Percentiles rank a stretch among this genome's conserved stretches.
phyloP scores from a whole-genome alignment of 2,329 filamentous ascomycete genomes.

The Sporothrix inflata region DNA sequence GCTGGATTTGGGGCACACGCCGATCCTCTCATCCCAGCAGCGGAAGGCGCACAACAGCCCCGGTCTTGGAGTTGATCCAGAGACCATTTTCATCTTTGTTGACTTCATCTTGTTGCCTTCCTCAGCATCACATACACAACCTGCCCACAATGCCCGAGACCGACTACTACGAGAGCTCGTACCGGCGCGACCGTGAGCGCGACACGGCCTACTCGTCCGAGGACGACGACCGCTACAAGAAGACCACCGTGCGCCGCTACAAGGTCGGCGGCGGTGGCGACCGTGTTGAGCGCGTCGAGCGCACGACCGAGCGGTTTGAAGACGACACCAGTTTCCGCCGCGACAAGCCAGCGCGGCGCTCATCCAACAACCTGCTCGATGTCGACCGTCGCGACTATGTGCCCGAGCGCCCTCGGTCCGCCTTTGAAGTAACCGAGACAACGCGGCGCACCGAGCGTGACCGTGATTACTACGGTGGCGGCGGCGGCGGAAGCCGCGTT shows the following conservation, averaged over 20 bases:
- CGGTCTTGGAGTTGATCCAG: neutral
- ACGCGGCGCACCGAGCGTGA: conserved; percentile 38
- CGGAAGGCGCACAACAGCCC: neutral
- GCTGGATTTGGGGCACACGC: neutral
- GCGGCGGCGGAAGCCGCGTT: conserved; percentile 37
- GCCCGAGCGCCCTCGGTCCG: conserved; percentile 57
- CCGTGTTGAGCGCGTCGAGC: conserved; percentile 45
- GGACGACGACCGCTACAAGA: conserved; percentile 46
- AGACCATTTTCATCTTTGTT: no score
- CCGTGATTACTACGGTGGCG: conserved; percentile 33
- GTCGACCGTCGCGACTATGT: conserved; percentile 48
- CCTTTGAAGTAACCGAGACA: conserved; percentile 46
- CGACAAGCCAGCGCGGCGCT: conserved; percentile 40
- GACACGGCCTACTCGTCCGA: conserved; percentile 38
- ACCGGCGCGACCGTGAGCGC: conserved; percentile 28
- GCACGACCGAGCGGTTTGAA: conserved; percentile 41
- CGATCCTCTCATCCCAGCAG: no score
- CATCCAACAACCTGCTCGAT: conserved; percentile 47
- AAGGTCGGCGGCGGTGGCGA: conserved; percentile 51
- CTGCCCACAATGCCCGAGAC: conserved; percentile 42
- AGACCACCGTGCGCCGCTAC: conserved; percentile 57
- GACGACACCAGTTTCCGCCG: conserved; percentile 49
- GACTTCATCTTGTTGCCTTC: neutral
- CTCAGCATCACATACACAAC: neutral
- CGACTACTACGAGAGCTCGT: conserved; percentile 30